Evolutionary conservation across 139 green algal genomes (phyloP).

Genomic region (Medakamo hakoo): DNA sequence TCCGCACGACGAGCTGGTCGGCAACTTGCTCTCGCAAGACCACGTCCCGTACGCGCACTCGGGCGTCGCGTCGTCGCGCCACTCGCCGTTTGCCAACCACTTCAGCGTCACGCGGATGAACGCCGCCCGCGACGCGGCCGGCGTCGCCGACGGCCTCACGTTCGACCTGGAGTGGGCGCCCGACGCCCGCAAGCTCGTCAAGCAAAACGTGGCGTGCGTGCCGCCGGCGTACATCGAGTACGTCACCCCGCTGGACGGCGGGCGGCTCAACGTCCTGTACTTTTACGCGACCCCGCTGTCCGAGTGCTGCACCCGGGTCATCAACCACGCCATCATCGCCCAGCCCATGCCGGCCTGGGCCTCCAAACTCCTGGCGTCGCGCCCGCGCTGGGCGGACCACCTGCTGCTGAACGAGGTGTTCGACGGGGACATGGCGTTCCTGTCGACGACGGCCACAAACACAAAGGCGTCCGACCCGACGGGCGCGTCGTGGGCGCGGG

Average conservation of each 20-base stretch:
- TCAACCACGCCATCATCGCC: constrained; percentile 9
- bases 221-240: constrained; percentile 13
- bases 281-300: constrained; percentile 11
- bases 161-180: constrained; percentile 16
- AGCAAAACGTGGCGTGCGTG: constrained; percentile 5
- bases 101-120: constrained; percentile 11
- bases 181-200: constrained; percentile 7
- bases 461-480: neutral
- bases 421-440: constrained; percentile 8
- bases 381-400: constrained; percentile 14
- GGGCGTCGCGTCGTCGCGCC: neutral
- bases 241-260: constrained; percentile 5
- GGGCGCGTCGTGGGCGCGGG: neutral
- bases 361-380: constrained; percentile 1
- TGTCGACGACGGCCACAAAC: neutral
- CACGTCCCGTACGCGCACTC: neutral
- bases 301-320: constrained; percentile 6
- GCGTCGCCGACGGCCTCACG: constrained; percentile 5
- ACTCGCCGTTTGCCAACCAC: constrained; percentile 6
- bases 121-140: neutral
- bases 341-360: neutral
- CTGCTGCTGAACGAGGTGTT: constrained; percentile 13
- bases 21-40: constrained; percentile 2
- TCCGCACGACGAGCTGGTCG: constrained; percentile 9
- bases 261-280: constrained; percentile 4